These are phyloP conservation scores for Taphrina sp. DNA, from an alignment of 1,139 yeast genomes.

Conservation along the genomic window DNA sequence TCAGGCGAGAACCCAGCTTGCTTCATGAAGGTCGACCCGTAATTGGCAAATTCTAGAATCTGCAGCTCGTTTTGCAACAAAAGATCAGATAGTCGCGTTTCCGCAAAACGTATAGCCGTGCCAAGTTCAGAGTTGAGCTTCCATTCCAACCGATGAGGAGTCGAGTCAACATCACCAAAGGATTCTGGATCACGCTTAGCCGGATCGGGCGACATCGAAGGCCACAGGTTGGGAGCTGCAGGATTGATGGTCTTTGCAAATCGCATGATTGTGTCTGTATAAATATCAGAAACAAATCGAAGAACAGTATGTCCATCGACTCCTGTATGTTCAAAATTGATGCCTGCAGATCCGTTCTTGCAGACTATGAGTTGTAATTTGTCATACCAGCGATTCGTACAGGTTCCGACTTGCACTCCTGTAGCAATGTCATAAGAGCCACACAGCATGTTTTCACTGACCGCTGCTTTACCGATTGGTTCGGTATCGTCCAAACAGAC, in stretches of 20 bases:
- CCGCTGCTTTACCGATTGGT: constrained; percentile 62
- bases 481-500: constrained; percentile 78
- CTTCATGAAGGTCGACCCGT: constrained; percentile 76
- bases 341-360: constrained; percentile 89
- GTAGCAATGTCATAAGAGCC: constrained; percentile 75
- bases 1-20: constrained; percentile 88
- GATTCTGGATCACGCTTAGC: constrained; percentile 48
- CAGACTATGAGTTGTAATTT: constrained; percentile 85
- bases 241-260: constrained; percentile 82
- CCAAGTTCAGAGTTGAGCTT: constrained; percentile 73
- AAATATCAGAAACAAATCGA: constrained; percentile 82
- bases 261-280: constrained; percentile 82
- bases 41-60: constrained; percentile 70
- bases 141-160: constrained; percentile 90
- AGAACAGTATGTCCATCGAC: constrained; percentile 94
- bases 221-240: constrained; percentile 79
- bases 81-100: constrained; percentile 80
- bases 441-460: constrained; percentile 80
- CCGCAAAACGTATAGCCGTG: constrained; percentile 82
- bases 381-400: constrained; percentile 94
- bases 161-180: constrained; percentile 48
- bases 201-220: constrained; percentile 52
- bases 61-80: constrained; percentile 87
- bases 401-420: constrained; percentile 89
- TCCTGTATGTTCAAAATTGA: constrained; percentile 92